These are phyloP conservation scores for Pseudoscleropodium purum DNA, from an alignment of 225 moss, liverwort and hornwort genomes.

Conservation along the genomic window DNA sequence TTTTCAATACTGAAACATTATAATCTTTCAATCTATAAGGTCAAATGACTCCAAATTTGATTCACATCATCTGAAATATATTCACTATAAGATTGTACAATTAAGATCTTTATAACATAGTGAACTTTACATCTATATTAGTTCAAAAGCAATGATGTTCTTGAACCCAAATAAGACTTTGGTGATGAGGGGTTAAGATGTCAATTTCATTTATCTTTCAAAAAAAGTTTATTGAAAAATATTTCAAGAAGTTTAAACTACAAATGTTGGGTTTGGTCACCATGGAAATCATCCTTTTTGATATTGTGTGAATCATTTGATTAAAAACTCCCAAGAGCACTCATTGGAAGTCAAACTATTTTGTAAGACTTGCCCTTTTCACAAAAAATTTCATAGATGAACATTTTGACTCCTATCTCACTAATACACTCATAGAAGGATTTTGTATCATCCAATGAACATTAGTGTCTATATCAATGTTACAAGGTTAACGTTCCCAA, in stretches of 20 bases:
- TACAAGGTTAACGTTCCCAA: neutral
- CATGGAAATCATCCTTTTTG: too few species aligned
- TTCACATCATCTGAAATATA: too few species aligned
- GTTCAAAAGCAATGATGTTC: too few species aligned
- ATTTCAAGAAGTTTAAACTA: neutral
- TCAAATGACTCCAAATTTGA: too few species aligned
- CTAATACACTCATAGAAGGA: too few species aligned
- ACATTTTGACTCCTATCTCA: neutral
- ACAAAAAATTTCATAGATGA: neutral
- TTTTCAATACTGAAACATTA: too few species aligned
- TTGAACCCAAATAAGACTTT: too few species aligned
- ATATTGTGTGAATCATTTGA: neutral
- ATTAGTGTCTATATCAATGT: fast-evolving
- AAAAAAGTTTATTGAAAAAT: neutral
- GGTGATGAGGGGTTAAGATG: neutral
- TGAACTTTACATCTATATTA: too few species aligned
- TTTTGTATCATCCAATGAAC: neutral
- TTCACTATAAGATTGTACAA: too few species aligned
- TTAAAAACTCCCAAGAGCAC: fast-evolving
- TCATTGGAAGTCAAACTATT: neutral
- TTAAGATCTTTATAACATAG: too few species aligned
- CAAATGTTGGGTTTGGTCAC: neutral
- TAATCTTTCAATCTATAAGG: too few species aligned
- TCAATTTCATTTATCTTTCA: neutral
- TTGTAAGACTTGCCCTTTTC: neutral